Percentiles rank a stretch among this genome's conserved stretches.
phyloP scores from a whole-genome alignment of 768 basidiomycete species.

The Leccinum aurantiacum region DNA sequence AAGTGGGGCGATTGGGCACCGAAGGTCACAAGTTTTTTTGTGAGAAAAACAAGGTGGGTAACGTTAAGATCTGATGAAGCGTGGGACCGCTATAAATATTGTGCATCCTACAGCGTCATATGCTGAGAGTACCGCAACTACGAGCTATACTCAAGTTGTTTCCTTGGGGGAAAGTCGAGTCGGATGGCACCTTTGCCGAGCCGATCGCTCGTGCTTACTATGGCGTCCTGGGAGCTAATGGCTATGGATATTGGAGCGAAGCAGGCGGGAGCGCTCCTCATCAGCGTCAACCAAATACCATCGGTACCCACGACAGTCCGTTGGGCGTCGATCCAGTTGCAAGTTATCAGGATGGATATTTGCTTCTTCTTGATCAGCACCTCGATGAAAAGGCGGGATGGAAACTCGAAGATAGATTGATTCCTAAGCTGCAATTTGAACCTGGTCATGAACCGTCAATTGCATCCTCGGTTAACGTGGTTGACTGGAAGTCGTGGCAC shows the following conservation, averaged over 20 bases:
- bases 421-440: constrained; percentile 35
- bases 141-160: constrained; percentile 38
- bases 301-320: constrained; percentile 4
- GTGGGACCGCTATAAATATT: not conserved
- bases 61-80: not conserved
- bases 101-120: constrained; percentile 32
- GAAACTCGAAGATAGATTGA: constrained; percentile 36
- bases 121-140: constrained; percentile 35
- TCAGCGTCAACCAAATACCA: constrained; percentile 20
- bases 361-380: constrained; percentile 32
- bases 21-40: constrained; percentile 36
- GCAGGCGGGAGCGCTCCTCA: constrained; percentile 37
- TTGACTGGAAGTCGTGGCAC: constrained; percentile 46
- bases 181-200: constrained; percentile 39
- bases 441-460: constrained; percentile 28
- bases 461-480: constrained; percentile 29
- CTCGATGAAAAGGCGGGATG: constrained; percentile 37
- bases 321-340: constrained; percentile 11
- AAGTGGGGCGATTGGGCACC: constrained; percentile 27
- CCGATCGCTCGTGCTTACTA: constrained; percentile 37
- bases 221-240: constrained; percentile 38
- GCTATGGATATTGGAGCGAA: constrained; percentile 44
- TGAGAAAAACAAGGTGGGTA: constrained; percentile 34
- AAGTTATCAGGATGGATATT: constrained; percentile 35
- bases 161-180: constrained; percentile 44